Base-by-base conservation (phyloP, 2,329 filamentous ascomycete species). In the Pleurostoma richardsiae region DNA sequence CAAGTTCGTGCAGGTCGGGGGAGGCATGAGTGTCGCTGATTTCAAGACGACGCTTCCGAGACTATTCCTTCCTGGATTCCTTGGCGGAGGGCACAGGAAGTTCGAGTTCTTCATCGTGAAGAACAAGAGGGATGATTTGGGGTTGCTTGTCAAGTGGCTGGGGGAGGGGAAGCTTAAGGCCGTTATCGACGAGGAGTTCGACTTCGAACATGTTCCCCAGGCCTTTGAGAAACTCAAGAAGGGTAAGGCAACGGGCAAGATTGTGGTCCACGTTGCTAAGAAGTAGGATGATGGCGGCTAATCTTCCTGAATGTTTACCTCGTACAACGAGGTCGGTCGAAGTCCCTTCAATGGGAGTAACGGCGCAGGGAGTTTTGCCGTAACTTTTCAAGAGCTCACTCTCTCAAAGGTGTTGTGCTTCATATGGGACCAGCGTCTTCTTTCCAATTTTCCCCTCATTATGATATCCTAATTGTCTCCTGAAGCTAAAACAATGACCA, bases 141-240 rank as follows among this genome's bases (percentile, higher is more conserved):
- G 54, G 28, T 61, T 72, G 55, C 61, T 87, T 45, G 80, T 62
- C 0, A 56, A 67, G 44, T 80, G 75, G 79, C 67, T 86, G 61
- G 59, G 65, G 28, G 73, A 83, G 54, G 80, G 79, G 1, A 83
- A 79, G 58, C 52, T 86, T 29, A 77, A 71, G 62, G 60, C 72
- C 1, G 69, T 81, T 0, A 62, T 85, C 40, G 82, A 84, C 56
- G 67, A 73, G 48, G 65, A 67, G 2, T 83, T 75, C 54, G 64
- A 69, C 8, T 79, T 80, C 57, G 76, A 79, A 41, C 72, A 85
- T 47, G 74, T 70, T 2, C 70, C 73, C 1, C 71, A 75, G 56
- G 83, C 80, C 2, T 82, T 78, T 61, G 72, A 75, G 59, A 80
- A 72, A 57, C 56, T 85, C 55, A 82, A 77, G 64, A 74, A 67